These are phyloP conservation scores for Eudorina sp. DNA, from an alignment of 139 green algal species.

Conservation along the genomic window DNA sequence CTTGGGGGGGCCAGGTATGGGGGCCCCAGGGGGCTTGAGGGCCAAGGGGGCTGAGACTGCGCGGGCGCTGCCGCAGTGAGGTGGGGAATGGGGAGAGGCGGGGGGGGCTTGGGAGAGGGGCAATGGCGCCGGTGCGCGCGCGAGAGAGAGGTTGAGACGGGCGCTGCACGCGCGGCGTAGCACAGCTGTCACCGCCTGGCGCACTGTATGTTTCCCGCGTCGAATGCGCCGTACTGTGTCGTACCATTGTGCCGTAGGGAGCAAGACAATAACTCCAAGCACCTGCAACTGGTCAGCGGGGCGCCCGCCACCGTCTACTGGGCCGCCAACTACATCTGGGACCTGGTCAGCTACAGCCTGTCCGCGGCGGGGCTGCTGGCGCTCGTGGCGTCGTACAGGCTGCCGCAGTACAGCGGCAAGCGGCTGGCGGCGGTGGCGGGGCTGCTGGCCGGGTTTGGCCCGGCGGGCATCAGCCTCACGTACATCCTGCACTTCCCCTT, in stretches of 20 bases:
- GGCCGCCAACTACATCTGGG: conserved; percentile 71
- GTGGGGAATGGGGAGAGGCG: no score
- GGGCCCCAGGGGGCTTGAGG: no score
- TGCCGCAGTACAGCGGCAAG: conserved; percentile 68
- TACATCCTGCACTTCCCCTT: conserved; percentile 78
- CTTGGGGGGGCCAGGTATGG: no score
- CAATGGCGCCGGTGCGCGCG: no score
- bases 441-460: conserved; percentile 70
- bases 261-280: conserved; percentile 70
- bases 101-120: no score
- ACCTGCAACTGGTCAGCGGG: conserved; percentile 75
- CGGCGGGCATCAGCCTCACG: conserved; percentile 69
- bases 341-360: conserved; percentile 66
- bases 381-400: conserved; percentile 53
- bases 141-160: no score
- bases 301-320: conserved; percentile 72
- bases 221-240: neutral
- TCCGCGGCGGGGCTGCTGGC: conserved; percentile 60
- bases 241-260: conserved; percentile 66
- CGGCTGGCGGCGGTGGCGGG: conserved; percentile 64
- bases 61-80: no score
- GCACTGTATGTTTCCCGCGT: no score
- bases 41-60: no score
- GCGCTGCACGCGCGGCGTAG: no score
- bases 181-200: no score